Evolutionary conservation across 164 flowering plant species (phyloP).

Genomic region (Taxillus chinensis): DNA sequence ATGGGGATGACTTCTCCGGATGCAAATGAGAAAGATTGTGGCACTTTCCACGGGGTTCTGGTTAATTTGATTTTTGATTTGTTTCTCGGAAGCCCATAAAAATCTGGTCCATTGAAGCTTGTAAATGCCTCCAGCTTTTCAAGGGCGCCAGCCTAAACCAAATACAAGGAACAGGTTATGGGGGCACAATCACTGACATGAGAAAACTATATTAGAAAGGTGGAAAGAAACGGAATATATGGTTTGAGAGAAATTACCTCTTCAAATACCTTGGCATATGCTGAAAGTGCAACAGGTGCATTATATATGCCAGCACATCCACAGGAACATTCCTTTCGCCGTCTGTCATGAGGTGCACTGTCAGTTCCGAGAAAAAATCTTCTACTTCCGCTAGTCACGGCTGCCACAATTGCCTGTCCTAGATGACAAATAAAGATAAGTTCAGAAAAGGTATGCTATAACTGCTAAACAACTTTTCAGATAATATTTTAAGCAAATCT

Average conservation of each 20-base stretch:
- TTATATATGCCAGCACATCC: slow-evolving; percentile 97
- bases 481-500: neutral
- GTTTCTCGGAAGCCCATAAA: slow-evolving; percentile 89
- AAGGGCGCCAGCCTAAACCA: slow-evolving; percentile 70
- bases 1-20: slow-evolving; percentile 80
- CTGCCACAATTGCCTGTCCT: slow-evolving; percentile 89
- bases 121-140: slow-evolving; percentile 97
- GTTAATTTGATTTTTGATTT: slow-evolving; percentile 51
- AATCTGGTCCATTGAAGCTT: slow-evolving; percentile 97
- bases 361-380: slow-evolving; percentile 92
- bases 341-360: slow-evolving; percentile 95
- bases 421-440: slow-evolving; percentile 9
- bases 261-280: slow-evolving; percentile 90
- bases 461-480: neutral
- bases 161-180: too few relatives aligned
- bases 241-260: slow-evolving; percentile 41
- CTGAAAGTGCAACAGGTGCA: slow-evolving; percentile 79
- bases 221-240: neutral
- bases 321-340: slow-evolving; percentile 67
- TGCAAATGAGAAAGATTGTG: slow-evolving; percentile 41
- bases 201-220: too few relatives aligned
- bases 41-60: slow-evolving; percentile 68
- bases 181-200: too few relatives aligned
- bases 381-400: slow-evolving; percentile 88
- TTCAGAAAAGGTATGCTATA: neutral